A percentile compares a stretch with the other conserved stretches of the same genome.
Evolutionary conservation across 176 grass and related monocot genomes (phyloP).

Genomic region (Oryza meyeriana): DNA sequence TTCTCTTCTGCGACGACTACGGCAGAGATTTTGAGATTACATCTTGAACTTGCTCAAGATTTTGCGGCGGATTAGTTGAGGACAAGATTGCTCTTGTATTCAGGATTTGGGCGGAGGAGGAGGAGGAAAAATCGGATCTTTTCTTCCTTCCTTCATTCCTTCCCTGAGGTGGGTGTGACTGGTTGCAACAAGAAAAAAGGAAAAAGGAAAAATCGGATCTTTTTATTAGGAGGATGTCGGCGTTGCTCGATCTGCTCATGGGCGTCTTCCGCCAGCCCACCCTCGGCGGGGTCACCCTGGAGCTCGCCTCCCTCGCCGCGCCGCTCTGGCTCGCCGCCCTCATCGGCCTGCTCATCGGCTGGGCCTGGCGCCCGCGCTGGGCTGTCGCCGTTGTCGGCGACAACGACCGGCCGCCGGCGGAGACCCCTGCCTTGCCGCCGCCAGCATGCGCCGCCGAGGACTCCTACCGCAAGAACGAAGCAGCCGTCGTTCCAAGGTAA

Average conservation of each 20-base stretch:
- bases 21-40: not conserved
- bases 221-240: constrained; percentile 38
- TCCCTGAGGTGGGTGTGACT: too few species aligned
- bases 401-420: not conserved
- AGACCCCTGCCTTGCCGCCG: not conserved
- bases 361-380: constrained; percentile 88
- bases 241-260: constrained; percentile 47
- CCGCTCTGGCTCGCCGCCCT: constrained; percentile 73
- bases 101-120: too few species aligned
- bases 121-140: not conserved
- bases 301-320: constrained; percentile 54
- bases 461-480: not conserved
- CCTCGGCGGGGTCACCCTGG: constrained; percentile 42
- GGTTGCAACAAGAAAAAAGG: not conserved
- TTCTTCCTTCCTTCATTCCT: not conserved
- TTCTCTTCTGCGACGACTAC: too few species aligned
- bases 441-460: not conserved
- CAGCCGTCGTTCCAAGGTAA: constrained; percentile 34
- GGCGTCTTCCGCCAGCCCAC: constrained; percentile 52
- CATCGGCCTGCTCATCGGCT: constrained; percentile 67
- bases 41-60: not conserved
- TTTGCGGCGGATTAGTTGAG: not conserved
- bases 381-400: constrained; percentile 31
- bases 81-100: not conserved
- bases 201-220: not conserved